phyloP scores from a whole-genome alignment of 2,329 filamentous ascomycete genomes.

The Fusarium cicatricum region DNA sequence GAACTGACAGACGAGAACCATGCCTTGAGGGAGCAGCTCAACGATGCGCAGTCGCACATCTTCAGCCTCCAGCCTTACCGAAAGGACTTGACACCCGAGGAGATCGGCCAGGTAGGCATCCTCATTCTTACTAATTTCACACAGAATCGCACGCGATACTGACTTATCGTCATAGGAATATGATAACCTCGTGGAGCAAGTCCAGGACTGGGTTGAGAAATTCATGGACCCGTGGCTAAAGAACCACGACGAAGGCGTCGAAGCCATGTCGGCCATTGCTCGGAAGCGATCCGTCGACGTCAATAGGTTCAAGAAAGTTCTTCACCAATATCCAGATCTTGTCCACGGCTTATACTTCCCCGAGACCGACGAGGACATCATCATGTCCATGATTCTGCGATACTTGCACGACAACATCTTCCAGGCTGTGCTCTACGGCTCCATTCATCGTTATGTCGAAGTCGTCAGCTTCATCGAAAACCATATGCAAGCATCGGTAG shows the following conservation, averaged over 20 bases:
- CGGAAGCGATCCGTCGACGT: conserved; percentile 40
- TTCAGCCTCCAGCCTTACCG: conserved; percentile 53
- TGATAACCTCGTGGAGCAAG: conserved; percentile 45
- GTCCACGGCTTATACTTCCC: conserved; percentile 45
- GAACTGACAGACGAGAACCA: conserved; percentile 42
- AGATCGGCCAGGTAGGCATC: conserved; percentile 46
- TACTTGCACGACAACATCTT: conserved; percentile 49
- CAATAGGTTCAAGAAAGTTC: conserved; percentile 36
- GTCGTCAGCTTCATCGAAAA: conserved; percentile 47
- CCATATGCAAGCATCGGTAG: conserved; percentile 46
- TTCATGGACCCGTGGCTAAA: conserved; percentile 46
- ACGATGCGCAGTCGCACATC: conserved; percentile 50
- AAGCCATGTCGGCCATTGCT: conserved; percentile 30
- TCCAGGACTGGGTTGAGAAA: conserved; percentile 49
- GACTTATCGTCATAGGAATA: conserved; percentile 44
- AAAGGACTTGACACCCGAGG: conserved; percentile 48
- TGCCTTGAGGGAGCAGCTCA: conserved; percentile 43
- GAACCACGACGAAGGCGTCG: conserved; percentile 36
- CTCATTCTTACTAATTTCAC: neutral
- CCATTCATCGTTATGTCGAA: conserved; percentile 34
- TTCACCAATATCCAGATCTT: conserved; percentile 46
- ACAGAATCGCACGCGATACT: neutral
- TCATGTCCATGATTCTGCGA: conserved; percentile 48
- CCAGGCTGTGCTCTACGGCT: conserved; percentile 45
- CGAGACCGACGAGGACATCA: conserved; percentile 50